phyloP scores from a whole-genome alignment of 78 protist species.

The Dictyostelium brefeldianum region DNA sequence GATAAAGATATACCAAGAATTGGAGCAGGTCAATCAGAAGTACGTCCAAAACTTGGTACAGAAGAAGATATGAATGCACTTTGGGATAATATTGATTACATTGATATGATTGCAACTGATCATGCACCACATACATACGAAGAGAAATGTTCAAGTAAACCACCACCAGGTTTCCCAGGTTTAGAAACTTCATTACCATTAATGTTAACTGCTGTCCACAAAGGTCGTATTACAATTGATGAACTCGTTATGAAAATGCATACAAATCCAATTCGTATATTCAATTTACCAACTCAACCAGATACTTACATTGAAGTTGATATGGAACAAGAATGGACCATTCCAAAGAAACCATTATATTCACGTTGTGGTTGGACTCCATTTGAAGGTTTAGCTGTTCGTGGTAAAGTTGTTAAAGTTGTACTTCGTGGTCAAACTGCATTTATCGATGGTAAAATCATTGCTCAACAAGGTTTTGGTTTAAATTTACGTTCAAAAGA shows the following conservation, averaged over 20 bases:
- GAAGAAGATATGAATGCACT: constrained; percentile 75
- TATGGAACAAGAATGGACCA: constrained; percentile 81
- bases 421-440: constrained; percentile 73
- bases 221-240: constrained; percentile 83
- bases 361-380: constrained; percentile 84
- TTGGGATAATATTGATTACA: constrained; percentile 88
- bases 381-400: constrained; percentile 70
- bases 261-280: constrained; percentile 75
- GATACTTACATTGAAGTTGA: constrained; percentile 85
- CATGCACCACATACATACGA: constrained; percentile 88
- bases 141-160: constrained; percentile 75
- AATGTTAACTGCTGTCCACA: constrained; percentile 81
- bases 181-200: constrained; percentile 84
- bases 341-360: constrained; percentile 39
- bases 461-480: constrained; percentile 65
- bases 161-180: constrained; percentile 91
- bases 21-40: constrained; percentile 60
- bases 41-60: constrained; percentile 77
- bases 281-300: constrained; percentile 81
- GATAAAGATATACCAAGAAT: constrained; percentile 71
- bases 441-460: constrained; percentile 72
- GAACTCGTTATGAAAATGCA: constrained; percentile 57
- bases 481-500: constrained; percentile 21
- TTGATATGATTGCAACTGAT: constrained; percentile 89
- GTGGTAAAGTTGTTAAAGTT: constrained; percentile 73